Conservation (phyloP, 1,139 yeast species). For the Geotrichum klebahnii region DNA sequence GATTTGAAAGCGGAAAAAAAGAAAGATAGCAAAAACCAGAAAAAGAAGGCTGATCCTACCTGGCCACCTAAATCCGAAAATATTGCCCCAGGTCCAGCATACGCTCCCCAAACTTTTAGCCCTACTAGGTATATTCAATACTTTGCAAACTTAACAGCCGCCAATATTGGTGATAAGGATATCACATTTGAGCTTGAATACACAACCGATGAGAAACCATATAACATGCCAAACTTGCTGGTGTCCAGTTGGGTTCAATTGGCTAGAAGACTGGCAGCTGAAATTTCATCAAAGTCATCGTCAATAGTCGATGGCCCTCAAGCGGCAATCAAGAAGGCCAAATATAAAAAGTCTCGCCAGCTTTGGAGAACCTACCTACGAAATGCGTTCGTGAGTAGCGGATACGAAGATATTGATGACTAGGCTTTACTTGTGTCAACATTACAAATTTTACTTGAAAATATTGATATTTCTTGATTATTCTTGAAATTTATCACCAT, state of each 20-base stretch:
- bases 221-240: conserved; percentile 28
- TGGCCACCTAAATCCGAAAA: conserved; percentile 57
- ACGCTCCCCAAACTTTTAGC: conserved; percentile 61
- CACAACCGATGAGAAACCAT: conserved; percentile 57
- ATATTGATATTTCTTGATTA: too few species aligned
- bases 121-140: conserved; percentile 72
- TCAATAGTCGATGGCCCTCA: neutral
- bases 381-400: conserved; percentile 60
- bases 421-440: too few species aligned
- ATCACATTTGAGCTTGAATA: conserved; percentile 65
- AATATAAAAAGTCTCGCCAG: conserved; percentile 19
- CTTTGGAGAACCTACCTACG: conserved; percentile 43
- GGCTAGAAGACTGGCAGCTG: conserved; percentile 51
- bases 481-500: neutral
- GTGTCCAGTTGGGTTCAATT: conserved; percentile 50
- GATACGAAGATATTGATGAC: conserved; percentile 35
- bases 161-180: conserved; percentile 47
- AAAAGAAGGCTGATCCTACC: conserved; percentile 51
- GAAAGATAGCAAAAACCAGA: conserved; percentile 30
- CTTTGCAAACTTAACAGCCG: conserved; percentile 55
- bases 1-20: conserved; percentile 28
- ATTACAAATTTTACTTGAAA: too few species aligned
- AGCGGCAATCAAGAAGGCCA: conserved; percentile 20
- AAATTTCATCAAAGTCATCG: conserved; percentile 26
- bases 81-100: conserved; percentile 68